Conservation (phyloP, 208 protist genomes). For the Leishmania amazonensis region DNA sequence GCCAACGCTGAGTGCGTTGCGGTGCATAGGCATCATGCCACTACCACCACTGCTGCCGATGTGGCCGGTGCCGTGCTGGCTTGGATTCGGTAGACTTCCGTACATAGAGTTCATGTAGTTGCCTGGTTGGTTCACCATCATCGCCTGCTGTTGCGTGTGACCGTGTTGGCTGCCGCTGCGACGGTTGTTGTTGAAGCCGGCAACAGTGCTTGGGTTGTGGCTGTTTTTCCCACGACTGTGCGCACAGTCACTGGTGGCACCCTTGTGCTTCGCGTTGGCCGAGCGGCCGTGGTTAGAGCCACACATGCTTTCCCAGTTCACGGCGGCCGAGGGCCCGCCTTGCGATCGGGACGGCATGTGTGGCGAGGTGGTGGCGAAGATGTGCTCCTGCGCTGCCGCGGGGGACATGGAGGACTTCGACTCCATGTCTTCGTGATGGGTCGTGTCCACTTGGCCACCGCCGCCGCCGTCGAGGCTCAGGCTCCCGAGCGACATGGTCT, state of each 20-base stretch:
- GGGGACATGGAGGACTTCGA: background rate
- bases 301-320: conserved; percentile 1
- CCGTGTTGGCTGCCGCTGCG: background rate
- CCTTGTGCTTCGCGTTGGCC: background rate
- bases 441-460: background rate
- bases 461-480: background rate
- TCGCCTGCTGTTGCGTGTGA: background rate
- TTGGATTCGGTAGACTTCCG: background rate
- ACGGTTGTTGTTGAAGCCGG: background rate
- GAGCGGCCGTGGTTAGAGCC: background rate
- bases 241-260: background rate
- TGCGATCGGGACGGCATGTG: background rate
- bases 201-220: too few relatives aligned
- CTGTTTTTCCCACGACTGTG: conserved; percentile 10
- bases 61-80: background rate
- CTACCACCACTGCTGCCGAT: background rate
- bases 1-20: conserved; percentile 1
- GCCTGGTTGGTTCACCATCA: background rate
- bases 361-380: background rate
- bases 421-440: background rate
- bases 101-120: conserved; percentile 10
- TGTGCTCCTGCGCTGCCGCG: background rate
- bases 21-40: conserved; percentile 10
- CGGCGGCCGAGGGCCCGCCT: background rate
- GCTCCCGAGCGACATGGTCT: background rate